phyloP scores from a whole-genome alignment of 164 flowering plant species.

The Dillenia turbinata region DNA sequence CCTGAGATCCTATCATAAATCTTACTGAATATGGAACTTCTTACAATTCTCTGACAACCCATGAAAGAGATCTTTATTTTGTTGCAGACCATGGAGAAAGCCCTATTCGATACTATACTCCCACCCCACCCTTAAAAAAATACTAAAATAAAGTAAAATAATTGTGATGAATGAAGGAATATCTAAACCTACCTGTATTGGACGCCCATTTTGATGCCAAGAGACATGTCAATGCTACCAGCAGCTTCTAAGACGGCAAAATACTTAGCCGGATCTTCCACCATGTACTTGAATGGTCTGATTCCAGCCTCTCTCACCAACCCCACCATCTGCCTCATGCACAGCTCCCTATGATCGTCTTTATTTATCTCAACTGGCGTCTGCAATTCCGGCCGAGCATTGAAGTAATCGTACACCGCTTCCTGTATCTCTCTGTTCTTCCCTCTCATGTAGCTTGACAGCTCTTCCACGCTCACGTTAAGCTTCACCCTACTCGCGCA shows the following conservation, averaged over 20 bases:
- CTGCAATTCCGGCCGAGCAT: conserved; percentile 77
- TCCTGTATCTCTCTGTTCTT: conserved; percentile 77
- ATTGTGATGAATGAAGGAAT: neutral
- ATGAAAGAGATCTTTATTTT: too few relatives aligned
- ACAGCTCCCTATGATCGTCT: conserved; percentile 76
- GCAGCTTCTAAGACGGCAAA: conserved; percentile 82
- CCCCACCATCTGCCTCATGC: conserved; percentile 72
- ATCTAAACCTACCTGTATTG: conserved; percentile 72
- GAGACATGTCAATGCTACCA: conserved; percentile 83
- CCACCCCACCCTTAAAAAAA: too few relatives aligned
- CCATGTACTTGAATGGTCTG: conserved; percentile 50
- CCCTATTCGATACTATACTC: too few relatives aligned
- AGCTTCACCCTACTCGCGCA: conserved; percentile 40
- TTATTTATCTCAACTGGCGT: conserved; percentile 81
- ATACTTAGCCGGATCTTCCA: conserved; percentile 74
- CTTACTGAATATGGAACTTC: too few relatives aligned
- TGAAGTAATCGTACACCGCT: conserved; percentile 56
- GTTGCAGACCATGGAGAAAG: too few relatives aligned
- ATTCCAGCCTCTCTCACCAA: conserved; percentile 78
- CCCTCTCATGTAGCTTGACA: conserved; percentile 71
- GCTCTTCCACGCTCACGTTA: conserved; percentile 24
- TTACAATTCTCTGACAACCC: too few relatives aligned
- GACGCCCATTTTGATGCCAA: conserved; percentile 85
- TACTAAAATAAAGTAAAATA: neutral
- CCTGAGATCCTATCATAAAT: too few relatives aligned